Evolutionary conservation across 2,329 filamentous ascomycete species (phyloP).

Genomic region (Westerdykella ornata): DNA sequence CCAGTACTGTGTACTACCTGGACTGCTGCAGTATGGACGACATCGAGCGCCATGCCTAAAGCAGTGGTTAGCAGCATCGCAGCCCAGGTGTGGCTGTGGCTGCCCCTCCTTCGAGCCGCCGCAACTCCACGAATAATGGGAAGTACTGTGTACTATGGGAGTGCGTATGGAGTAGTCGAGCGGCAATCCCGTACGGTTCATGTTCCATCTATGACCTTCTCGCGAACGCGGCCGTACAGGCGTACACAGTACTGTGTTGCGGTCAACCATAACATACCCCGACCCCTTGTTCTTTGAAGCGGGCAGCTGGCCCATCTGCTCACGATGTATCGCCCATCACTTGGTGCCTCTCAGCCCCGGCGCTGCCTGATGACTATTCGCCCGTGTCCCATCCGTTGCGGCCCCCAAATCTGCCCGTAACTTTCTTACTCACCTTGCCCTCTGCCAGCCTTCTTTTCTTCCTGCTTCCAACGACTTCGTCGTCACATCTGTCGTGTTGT

Average conservation of each 20-base stretch:
- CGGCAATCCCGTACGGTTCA: constrained; percentile 5
- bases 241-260: constrained; percentile 4
- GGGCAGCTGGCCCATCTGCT: neutral
- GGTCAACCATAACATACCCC: constrained; percentile 9
- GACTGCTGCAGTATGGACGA: neutral
- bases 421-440: constrained; percentile 13
- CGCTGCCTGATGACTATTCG: constrained; percentile 17
- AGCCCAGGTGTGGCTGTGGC: constrained; percentile 1
- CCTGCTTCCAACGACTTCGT: constrained; percentile 8
- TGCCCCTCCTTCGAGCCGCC: constrained; percentile 3
- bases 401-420: constrained; percentile 12
- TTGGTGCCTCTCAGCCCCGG: constrained; percentile 14
- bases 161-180: constrained; percentile 3
- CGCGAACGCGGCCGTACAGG: constrained; percentile 4
- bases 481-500: neutral
- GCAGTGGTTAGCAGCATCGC: constrained; percentile 1
- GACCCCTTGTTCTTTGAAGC: neutral
- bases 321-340: no score
- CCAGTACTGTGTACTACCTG: no score
- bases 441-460: constrained; percentile 7
- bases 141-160: neutral
- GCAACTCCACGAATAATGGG: neutral
- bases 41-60: neutral
- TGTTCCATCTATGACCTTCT: constrained; percentile 1
- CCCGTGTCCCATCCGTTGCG: constrained; percentile 5